Evolutionary conservation across 805 yeast genomes (phyloP).

Genomic region (Starmerella bombi): DNA sequence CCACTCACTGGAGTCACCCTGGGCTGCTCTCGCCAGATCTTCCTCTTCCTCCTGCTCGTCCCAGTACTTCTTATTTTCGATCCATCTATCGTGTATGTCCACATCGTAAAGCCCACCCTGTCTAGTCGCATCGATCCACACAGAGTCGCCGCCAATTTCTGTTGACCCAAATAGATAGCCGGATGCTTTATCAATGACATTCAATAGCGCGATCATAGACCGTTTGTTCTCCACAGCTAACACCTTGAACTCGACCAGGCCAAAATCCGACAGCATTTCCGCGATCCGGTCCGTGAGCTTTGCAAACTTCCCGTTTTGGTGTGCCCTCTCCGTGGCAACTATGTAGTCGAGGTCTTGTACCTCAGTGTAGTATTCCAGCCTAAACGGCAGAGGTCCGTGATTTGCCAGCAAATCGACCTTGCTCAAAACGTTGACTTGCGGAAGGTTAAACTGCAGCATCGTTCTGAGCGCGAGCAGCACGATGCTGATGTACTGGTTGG

Average conservation of each 20-base stretch:
- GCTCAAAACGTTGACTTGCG: constrained; percentile 84
- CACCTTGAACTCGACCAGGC: constrained; percentile 78
- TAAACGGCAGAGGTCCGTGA: constrained; percentile 68
- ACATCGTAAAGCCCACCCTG: constrained; percentile 47
- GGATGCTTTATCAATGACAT: constrained; percentile 74
- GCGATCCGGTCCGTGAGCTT: constrained; percentile 63
- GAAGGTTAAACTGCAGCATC: constrained; percentile 84
- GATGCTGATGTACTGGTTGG: constrained; percentile 79
- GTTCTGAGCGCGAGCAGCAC: constrained; percentile 69
- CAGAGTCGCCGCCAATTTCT: constrained; percentile 91
- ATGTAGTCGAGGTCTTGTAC: constrained; percentile 70
- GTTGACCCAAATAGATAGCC: constrained; percentile 89
- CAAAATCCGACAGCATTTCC: constrained; percentile 75
- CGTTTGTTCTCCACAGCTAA: constrained; percentile 81
- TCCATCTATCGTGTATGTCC: constrained; percentile 92
- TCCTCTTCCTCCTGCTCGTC: constrained; percentile 43
- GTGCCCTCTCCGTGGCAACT: constrained; percentile 52
- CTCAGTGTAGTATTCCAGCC: constrained; percentile 76
- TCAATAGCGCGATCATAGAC: constrained; percentile 72
- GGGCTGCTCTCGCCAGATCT: constrained; percentile 32
- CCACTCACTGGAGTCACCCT: constrained; percentile 54
- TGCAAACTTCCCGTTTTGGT: constrained; percentile 37
- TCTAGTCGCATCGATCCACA: constrained; percentile 94
- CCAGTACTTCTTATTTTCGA: constrained; percentile 65
- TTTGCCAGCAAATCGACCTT: constrained; percentile 70